Evolutionary conservation across 306 rosid species (phyloP), one percentile per base, ranked within the genome.

Genomic region (Phaseolus lunatus): DNA sequence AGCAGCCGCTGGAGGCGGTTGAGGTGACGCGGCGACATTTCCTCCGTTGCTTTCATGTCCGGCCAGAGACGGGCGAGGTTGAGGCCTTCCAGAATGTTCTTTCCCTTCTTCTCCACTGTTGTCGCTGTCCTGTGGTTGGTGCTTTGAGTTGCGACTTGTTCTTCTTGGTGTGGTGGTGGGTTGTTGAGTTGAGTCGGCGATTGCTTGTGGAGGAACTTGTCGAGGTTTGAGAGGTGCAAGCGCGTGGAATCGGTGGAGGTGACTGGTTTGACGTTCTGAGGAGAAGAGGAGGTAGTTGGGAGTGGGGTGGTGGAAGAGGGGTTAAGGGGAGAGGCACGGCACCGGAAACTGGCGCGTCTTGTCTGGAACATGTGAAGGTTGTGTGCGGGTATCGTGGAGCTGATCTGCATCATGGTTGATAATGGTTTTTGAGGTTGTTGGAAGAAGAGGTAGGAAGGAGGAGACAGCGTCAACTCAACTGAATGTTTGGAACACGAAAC

Each of bases 21-120:
- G 45, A 92, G 84, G 49, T 92, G 91, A 22, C 91, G 82, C 14
- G 98, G 98, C 0, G 98, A 96, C 97, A 96, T 89, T 33, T 96
- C 99, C 29, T 96, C 99, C 0, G 88, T 86, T 5, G 92, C 90
- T 20, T 79, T 89, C 64, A 80, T 71, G 20, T 86, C 92, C 0
- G 93, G 83, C 98, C 97, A 91, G 0, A 96, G 9, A 23, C 78
- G 67, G 0, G 96, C 86, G 1, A 96, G 20, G 15, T 73, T 89
- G 0, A 96, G 91, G 0, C 91, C 89, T 77, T 88, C 93, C 0
- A 92, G 56, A 0, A 87, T 12, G 44, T 70, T 81, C 35, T 64
- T 96, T 5, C 86, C 81, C 54, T 62, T 88, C 77, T 76, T 90
- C 9, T 86, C 91, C 48, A 12, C 5, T 12, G 48, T 3, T 3